Evolutionary conservation across 805 yeast species (phyloP).

Genomic region (Blastobotrys attinorum): DNA sequence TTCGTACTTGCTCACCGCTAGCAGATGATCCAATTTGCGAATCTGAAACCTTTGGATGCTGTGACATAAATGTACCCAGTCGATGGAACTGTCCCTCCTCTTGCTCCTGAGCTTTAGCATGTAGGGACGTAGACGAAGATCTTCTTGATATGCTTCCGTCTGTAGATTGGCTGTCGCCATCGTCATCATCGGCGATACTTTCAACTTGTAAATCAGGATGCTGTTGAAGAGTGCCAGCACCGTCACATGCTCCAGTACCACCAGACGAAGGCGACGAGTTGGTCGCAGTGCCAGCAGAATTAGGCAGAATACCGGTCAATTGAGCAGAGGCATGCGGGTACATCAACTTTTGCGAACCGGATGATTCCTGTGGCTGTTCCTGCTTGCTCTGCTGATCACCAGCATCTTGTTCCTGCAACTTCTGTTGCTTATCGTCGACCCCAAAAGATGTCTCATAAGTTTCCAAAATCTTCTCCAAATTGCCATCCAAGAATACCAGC

Average conservation of each 20-base stretch:
- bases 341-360: neutral
- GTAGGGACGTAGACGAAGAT: slow-evolving; percentile 30
- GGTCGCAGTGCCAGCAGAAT: neutral
- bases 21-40: slow-evolving; percentile 19
- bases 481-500: slow-evolving; percentile 60
- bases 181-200: slow-evolving; percentile 12
- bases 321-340: slow-evolving; percentile 1
- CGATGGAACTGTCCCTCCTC: slow-evolving; percentile 91
- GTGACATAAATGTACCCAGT: slow-evolving; percentile 73
- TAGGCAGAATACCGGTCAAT: neutral
- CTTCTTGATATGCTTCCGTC: slow-evolving; percentile 17
- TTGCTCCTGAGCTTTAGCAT: slow-evolving; percentile 71
- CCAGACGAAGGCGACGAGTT: neutral
- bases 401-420: too few relatives aligned
- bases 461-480: slow-evolving; percentile 47
- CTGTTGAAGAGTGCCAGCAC: neutral
- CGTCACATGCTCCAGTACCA: slow-evolving; percentile 2
- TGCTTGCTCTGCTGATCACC: neutral
- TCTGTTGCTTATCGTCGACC: too few relatives aligned
- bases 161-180: too few relatives aligned
- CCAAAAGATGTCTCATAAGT: too few relatives aligned
- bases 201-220: slow-evolving; percentile 20
- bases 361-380: neutral
- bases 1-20: slow-evolving; percentile 41
- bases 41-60: slow-evolving; percentile 25